Base-by-base conservation (phyloP, 495 filamentous ascomycete genomes). In the Pseudevernia furfuracea region DNA sequence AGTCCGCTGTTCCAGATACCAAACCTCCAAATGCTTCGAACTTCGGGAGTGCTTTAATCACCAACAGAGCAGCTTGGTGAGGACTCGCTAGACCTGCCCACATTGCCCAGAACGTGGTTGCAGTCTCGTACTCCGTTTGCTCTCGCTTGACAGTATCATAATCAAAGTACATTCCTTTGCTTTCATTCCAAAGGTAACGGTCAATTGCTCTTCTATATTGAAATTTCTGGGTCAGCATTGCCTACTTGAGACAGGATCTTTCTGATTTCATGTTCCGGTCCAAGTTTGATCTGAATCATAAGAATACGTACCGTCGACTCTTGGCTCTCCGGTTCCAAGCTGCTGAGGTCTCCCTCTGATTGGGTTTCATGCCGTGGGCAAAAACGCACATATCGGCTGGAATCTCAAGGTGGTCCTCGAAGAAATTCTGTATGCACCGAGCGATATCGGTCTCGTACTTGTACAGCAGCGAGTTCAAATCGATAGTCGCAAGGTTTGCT, bases 101-200 rank as follows among this genome's bases (percentile, higher is more conserved):
- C 77, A 98, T 88, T 2, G 94, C 84, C 92, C 92, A 98, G 79
- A 97, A 94, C 11, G 91, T 96, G 4, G 94, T 98, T n/a, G 85
- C 89, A 61, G 82, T 87, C 73, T 97, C 93, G 71, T 96, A 97
- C 7, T 77, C 82, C 59, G 81, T 88, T 68, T 89, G 89, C 73
- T 90, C 71, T 70, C 89, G 81, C 73, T 86, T 92, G 60, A 82
- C 83, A 1, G 90, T 96, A 72, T 98, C 82, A 74, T 97, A 98
- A 75, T 98, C 94, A 70, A 96, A 96, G 77, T 87, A 98, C 89
- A 98, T 96, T 43, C 92, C 93, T 69, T 87, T 84, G 59, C 88
- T 81, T 63, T 90, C 87, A 69, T 92, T 86, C 94, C 94, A 98
- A 62, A 94, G 80, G 67, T 92, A 90, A 71, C 89, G 90, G 71